phyloP scores from a whole-genome alignment of 495 filamentous ascomycete genomes.

The Tetracladium setigerum region DNA sequence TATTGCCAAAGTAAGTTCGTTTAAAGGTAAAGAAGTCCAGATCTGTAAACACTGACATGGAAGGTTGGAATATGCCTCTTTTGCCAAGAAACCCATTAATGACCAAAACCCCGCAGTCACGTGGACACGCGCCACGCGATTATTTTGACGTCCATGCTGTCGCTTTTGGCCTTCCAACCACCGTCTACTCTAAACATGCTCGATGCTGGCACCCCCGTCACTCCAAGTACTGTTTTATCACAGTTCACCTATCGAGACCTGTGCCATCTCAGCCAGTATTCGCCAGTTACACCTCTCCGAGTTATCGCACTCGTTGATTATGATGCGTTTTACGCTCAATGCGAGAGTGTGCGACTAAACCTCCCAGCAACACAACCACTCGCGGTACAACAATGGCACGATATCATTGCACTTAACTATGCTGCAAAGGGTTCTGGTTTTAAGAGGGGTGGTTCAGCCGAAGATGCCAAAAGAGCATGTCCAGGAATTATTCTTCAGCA shows the following conservation, averaged over 20 bases:
- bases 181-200: slow-evolving; percentile 42
- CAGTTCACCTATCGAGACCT: slow-evolving; percentile 85
- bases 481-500: slow-evolving; percentile 81
- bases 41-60: too few relatives aligned
- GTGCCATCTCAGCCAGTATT: slow-evolving; percentile 60
- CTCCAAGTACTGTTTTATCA: slow-evolving; percentile 35
- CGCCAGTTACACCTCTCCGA: slow-evolving; percentile 69
- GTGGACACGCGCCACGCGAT: too few relatives aligned
- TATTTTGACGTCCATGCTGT: too few relatives aligned
- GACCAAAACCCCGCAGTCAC: too few relatives aligned
- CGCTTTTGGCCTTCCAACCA: slow-evolving; percentile 39
- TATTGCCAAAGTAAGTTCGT: too few relatives aligned
- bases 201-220: slow-evolving; percentile 45
- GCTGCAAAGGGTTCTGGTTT: slow-evolving; percentile 77
- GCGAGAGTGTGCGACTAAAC: slow-evolving; percentile 79
- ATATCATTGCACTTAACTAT: slow-evolving; percentile 94
- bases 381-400: slow-evolving; percentile 85
- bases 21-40: too few relatives aligned
- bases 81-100: too few relatives aligned
- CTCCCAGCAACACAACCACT: slow-evolving; percentile 68
- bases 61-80: too few relatives aligned
- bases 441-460: slow-evolving; percentile 60
- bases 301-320: slow-evolving; percentile 90
- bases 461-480: slow-evolving; percentile 83
- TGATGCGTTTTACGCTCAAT: slow-evolving; percentile 98